These are phyloP conservation scores for Dionaea muscipula DNA, from an alignment of 179 eudicot genomes.

Conservation along the genomic window DNA sequence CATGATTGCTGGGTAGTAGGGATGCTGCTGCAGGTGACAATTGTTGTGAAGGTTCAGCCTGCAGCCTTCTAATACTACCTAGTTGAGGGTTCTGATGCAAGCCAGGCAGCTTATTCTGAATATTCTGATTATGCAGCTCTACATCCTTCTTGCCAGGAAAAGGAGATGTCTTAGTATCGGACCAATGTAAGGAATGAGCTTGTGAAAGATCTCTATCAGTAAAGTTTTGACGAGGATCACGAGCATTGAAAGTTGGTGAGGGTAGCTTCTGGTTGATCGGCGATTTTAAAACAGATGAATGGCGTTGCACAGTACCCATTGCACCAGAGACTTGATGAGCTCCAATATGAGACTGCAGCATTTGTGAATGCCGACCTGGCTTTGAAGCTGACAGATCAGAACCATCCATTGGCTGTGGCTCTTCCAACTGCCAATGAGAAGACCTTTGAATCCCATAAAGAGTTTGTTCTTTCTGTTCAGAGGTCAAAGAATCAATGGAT, in stretches of 20 bases:
- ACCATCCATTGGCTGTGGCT: conserved; percentile 21
- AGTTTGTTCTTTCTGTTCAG: conserved; percentile 35
- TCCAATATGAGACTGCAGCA: conserved; percentile 22
- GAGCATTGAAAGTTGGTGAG: conserved; percentile 26
- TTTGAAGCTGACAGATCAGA: conserved; percentile 20
- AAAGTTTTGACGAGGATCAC: conserved; percentile 35
- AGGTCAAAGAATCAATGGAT: conserved; percentile 33
- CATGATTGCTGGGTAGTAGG: conserved; percentile 24
- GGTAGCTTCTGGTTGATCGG: conserved; percentile 29
- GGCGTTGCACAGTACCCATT: conserved; percentile 25
- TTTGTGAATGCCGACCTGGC: conserved; percentile 24
- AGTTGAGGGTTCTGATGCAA: conserved; percentile 18
- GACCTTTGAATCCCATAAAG: conserved; percentile 29
- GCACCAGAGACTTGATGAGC: conserved; percentile 22
- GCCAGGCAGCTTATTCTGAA: conserved; percentile 24
- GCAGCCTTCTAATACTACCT: conserved; percentile 27
- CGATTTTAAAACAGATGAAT: conserved; percentile 28
- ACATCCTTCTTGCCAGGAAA: conserved; percentile 18
- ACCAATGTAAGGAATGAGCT: conserved; percentile 22
- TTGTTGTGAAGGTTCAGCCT: conserved; percentile 19
- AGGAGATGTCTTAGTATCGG: conserved; percentile 36
- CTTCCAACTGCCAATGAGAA: conserved; percentile 31
- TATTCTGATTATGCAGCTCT: conserved; percentile 19
- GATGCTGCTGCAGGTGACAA: conserved; percentile 15
- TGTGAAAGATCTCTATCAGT: conserved; percentile 29